Conservation (phyloP, 129 eudicot species). For the Chrysanthemum makinoi region DNA sequence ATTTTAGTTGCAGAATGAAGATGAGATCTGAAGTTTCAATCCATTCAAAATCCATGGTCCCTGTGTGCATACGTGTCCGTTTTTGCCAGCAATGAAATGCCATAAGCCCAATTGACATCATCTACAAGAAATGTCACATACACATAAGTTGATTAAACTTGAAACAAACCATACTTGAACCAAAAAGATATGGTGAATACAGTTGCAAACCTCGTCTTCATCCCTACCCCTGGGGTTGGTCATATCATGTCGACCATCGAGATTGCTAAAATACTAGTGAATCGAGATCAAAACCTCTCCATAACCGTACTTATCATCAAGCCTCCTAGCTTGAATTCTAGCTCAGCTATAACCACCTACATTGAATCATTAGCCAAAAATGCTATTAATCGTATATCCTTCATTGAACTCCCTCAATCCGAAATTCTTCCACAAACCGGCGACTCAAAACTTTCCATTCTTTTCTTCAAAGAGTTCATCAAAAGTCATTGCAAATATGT, state of each 20-base stretch:
- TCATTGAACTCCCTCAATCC: slow-evolving; percentile 21
- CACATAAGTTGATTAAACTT: too few species aligned
- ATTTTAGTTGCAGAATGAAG: too few species aligned
- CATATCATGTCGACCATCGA: slow-evolving; percentile 25
- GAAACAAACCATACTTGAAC: too few species aligned
- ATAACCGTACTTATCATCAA: slow-evolving; percentile 18
- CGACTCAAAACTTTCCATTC: not conserved
- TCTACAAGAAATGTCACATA: too few species aligned
- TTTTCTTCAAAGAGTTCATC: not conserved
- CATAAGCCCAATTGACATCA: too few species aligned
- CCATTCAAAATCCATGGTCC: too few species aligned
- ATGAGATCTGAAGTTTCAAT: too few species aligned
- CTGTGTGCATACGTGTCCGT: too few species aligned
- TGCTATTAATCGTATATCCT: not conserved
- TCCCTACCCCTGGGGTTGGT: slow-evolving; percentile 18
- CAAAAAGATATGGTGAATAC: slow-evolving; percentile 3
- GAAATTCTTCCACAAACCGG: not conserved
- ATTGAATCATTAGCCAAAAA: slow-evolving; percentile 14
- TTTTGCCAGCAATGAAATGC: too few species aligned
- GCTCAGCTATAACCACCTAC: not conserved
- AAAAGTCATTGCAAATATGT: not conserved
- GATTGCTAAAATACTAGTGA: slow-evolving; percentile 15
- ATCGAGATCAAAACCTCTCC: slow-evolving; percentile 15
- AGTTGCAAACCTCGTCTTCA: slow-evolving; percentile 15
- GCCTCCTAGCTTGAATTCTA: not conserved